A percentile compares a stretch with the other conserved stretches of the same genome.
Conservation (phyloP, 148 eudicot species). For the Drosera capensis region DNA sequence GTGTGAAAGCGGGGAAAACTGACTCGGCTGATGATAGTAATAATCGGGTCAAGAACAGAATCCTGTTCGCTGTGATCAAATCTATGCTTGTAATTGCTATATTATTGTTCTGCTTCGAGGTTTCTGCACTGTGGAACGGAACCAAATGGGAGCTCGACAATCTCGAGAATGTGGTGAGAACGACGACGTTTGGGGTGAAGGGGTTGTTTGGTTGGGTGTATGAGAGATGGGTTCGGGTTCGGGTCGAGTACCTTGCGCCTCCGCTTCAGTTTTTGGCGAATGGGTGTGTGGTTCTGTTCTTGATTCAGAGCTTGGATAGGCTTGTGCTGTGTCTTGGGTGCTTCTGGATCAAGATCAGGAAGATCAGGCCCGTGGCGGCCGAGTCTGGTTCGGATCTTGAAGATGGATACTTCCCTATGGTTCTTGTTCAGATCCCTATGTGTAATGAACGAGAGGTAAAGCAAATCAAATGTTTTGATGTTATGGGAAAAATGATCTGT, state of each 20-base stretch:
- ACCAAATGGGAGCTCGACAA: no score
- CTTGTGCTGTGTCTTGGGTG: conserved; percentile 28
- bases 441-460: conserved; percentile 37
- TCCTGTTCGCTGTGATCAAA: no score
- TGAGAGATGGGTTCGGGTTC: conserved; percentile 46
- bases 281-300: conserved; percentile 23
- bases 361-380: conserved; percentile 24
- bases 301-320: conserved; percentile 33
- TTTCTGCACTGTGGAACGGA: no score
- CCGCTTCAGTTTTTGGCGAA: conserved; percentile 21
- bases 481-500: no score
- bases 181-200: no score
- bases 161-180: no score
- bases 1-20: no score
- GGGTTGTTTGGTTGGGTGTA: conserved; percentile 37
- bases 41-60: no score
- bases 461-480: no score
- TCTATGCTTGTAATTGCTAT: no score
- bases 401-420: conserved; percentile 34
- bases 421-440: conserved; percentile 32
- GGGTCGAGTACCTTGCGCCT: conserved; percentile 38
- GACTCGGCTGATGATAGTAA: no score
- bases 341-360: conserved; percentile 24
- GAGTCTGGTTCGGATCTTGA: conserved; percentile 30
- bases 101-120: no score